A percentile compares a stretch with the other conserved stretches of the same genome.
Evolutionary conservation across 164 flowering plant species (phyloP).

Genomic region (Vitis rupestris): DNA sequence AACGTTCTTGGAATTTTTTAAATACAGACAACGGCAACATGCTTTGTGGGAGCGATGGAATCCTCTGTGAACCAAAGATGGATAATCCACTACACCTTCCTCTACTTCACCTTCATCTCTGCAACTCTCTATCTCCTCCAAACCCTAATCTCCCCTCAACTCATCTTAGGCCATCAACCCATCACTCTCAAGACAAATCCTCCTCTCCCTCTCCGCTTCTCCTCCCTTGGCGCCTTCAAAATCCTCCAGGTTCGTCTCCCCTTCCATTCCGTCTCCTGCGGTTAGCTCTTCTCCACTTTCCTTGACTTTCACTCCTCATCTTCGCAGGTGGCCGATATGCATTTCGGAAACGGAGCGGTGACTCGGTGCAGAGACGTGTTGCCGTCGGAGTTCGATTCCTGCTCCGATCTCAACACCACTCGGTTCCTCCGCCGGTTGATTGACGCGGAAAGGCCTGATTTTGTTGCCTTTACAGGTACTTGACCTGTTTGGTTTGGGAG

Average conservation of each 20-base stretch:
- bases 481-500: neutral
- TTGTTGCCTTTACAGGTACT: slow-evolving; percentile 80
- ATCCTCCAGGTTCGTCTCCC: slow-evolving; percentile 68
- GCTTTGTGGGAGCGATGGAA: slow-evolving; percentile 2
- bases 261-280: neutral
- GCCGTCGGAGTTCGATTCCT: slow-evolving; percentile 44
- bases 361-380: slow-evolving; percentile 77
- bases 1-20: too few relatives aligned
- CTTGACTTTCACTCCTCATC: neutral
- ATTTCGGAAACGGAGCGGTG: slow-evolving; percentile 60
- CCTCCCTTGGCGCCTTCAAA: slow-evolving; percentile 78
- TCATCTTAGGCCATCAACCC: slow-evolving; percentile 27
- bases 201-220: slow-evolving; percentile 69
- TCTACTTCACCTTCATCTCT: slow-evolving; percentile 27
- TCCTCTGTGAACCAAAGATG: neutral
- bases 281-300: neutral
- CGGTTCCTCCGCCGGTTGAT: slow-evolving; percentile 60
- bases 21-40: too few relatives aligned
- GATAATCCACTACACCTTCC: slow-evolving; percentile 1
- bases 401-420: slow-evolving; percentile 87
- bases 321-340: slow-evolving; percentile 82
- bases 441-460: slow-evolving; percentile 75
- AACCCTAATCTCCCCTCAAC: slow-evolving; percentile 25
- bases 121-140: slow-evolving; percentile 33
- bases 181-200: slow-evolving; percentile 51